These are phyloP conservation scores for Aspergillus latus DNA, from an alignment of 2,329 filamentous ascomycete species.

Conservation along the genomic window DNA sequence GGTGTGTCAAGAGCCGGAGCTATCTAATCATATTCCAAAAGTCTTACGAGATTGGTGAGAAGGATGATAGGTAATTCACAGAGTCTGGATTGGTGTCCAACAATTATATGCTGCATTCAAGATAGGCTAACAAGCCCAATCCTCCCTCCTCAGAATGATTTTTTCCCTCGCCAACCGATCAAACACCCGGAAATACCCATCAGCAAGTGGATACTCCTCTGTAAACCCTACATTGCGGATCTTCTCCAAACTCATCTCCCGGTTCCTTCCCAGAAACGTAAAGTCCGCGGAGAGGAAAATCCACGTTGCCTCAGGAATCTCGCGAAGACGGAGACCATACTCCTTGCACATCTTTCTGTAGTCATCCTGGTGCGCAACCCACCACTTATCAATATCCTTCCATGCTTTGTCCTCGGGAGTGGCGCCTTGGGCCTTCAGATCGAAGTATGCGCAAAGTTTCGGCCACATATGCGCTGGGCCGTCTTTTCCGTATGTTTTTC, in stretches of 20 bases:
- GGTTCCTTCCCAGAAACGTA: constrained; percentile 19
- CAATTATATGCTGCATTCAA: no score
- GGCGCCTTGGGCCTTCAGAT: constrained; percentile 18
- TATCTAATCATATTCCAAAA: no score
- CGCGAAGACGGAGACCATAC: constrained; percentile 17
- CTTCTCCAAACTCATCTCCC: constrained; percentile 26
- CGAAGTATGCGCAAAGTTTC: constrained; percentile 23
- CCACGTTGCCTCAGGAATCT: constrained; percentile 11
- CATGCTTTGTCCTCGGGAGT: constrained; percentile 7
- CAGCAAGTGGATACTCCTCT: constrained; percentile 21
- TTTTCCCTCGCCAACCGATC: constrained; percentile 11
- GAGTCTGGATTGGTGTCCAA: no score
- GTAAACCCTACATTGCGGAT: constrained; percentile 25
- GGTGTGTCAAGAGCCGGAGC: no score
- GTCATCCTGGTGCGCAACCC: constrained; percentile 19
- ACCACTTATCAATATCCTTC: constrained; percentile 23
- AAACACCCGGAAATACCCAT: constrained; percentile 20
- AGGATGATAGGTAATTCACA: no score
- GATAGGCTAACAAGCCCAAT: not conserved
- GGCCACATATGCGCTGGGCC: constrained; percentile 21
- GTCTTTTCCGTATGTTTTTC: constrained; percentile 3
- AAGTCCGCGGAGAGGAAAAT: constrained; percentile 20
- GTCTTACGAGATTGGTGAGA: no score
- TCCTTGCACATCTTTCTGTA: constrained; percentile 23
- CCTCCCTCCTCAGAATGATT: constrained; percentile 3